Evolutionary conservation across 2,329 filamentous ascomycete species (phyloP).

Genomic region (Colletotrichum graminicola): DNA sequence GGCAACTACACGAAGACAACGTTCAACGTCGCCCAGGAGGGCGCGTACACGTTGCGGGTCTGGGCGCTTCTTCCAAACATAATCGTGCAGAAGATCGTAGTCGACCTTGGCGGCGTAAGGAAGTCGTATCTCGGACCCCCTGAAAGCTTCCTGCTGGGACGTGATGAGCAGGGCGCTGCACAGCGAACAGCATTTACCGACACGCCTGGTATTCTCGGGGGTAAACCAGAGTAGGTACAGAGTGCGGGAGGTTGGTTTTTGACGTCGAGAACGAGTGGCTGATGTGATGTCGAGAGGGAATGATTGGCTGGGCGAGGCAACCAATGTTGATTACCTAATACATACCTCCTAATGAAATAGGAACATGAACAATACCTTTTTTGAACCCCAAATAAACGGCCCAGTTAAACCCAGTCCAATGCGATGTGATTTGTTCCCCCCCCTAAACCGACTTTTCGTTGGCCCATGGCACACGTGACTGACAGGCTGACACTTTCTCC

Average conservation of each 20-base stretch:
- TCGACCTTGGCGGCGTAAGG: slow-evolving; percentile 67
- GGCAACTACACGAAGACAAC: slow-evolving; percentile 59
- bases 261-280: not conserved
- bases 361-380: not conserved
- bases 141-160: slow-evolving; percentile 63
- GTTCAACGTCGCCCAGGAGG: slow-evolving; percentile 56
- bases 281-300: not conserved
- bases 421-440: not conserved
- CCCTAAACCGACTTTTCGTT: no score
- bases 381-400: not conserved
- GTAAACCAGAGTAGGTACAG: not conserved
- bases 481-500: no score
- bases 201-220: slow-evolving; percentile 39
- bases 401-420: no score
- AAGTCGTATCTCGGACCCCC: slow-evolving; percentile 68
- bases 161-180: slow-evolving; percentile 53
- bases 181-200: slow-evolving; percentile 55
- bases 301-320: not conserved
- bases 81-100: slow-evolving; percentile 67
- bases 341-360: not conserved
- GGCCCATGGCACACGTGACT: not conserved
- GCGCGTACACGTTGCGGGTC: slow-evolving; percentile 63
- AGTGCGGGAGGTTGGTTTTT: not conserved
- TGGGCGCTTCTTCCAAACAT: slow-evolving; percentile 66
- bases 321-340: not conserved